phyloP scores from a whole-genome alignment of 768 basidiomycete genomes.

The Leccinellum albellum region DNA sequence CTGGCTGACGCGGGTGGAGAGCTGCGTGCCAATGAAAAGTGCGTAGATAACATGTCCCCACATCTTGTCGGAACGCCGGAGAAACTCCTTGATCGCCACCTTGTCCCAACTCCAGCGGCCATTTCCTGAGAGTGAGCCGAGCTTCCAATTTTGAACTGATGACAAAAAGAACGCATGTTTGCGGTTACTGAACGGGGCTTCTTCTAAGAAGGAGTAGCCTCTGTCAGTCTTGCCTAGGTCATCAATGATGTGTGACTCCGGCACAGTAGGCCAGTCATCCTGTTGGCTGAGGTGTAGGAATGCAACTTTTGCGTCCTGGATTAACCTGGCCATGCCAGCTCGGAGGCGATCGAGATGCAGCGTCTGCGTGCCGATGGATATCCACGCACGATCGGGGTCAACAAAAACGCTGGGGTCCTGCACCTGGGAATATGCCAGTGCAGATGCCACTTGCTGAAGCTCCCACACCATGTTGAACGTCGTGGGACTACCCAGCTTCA shows the following conservation, averaged over 20 bases:
- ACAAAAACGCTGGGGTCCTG: conserved; percentile 3
- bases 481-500: background rate
- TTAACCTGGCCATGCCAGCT: background rate
- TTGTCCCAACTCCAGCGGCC: background rate
- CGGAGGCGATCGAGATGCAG: background rate
- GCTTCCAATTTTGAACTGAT: background rate
- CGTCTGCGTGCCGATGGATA: background rate
- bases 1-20: background rate
- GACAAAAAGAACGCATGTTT: background rate
- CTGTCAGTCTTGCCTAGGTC: background rate
- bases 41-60: background rate
- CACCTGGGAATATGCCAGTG: background rate
- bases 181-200: background rate
- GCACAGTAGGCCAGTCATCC: background rate
- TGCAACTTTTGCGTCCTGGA: background rate
- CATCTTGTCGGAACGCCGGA: background rate
- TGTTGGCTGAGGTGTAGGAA: background rate
- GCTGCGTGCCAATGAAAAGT: conserved; percentile 1
- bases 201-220: background rate
- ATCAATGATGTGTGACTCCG: background rate
- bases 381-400: background rate
- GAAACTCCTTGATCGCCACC: background rate
- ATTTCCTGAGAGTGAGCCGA: background rate
- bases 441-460: conserved; percentile 3
- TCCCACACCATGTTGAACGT: conserved; percentile 11